These are phyloP conservation scores for Entonaema liquescens DNA, from an alignment of 495 filamentous ascomycete species.

Conservation along the genomic window DNA sequence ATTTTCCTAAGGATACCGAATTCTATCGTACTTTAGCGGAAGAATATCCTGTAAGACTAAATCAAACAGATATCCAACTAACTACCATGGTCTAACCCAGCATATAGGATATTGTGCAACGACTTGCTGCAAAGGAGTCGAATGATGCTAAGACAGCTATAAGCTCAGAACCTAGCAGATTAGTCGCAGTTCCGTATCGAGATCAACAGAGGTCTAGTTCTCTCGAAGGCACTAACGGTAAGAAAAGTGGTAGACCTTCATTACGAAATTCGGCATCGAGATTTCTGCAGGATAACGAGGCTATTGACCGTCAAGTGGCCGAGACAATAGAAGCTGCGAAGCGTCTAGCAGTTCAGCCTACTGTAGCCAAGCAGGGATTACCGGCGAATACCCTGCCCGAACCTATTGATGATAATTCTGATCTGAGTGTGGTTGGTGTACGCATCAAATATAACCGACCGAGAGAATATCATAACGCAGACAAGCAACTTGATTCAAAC, in stretches of 20 bases:
- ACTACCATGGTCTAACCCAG: conserved; percentile 1
- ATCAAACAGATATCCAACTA: neutral
- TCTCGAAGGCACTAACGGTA: conserved; percentile 20
- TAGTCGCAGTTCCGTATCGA: conserved; percentile 34
- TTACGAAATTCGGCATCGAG: conserved; percentile 28
- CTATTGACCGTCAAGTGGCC: neutral
- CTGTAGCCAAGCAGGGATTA: conserved; percentile 4
- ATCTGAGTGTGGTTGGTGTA: conserved; percentile 20
- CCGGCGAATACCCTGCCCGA: conserved; percentile 1
- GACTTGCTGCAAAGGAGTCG: conserved; percentile 24
- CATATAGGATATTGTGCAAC: conserved; percentile 24
- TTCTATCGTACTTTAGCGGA: conserved; percentile 50
- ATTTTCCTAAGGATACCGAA: conserved; percentile 52
- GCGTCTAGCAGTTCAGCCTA: neutral
- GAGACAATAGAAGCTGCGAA: conserved; percentile 15
- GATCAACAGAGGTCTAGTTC: conserved; percentile 33
- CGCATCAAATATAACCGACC: conserved; percentile 1
- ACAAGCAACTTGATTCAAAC: neutral
- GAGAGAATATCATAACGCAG: neutral
- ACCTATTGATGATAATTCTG: neutral
- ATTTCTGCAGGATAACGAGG: conserved; percentile 20
- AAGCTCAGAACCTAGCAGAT: neutral
- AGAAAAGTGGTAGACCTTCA: conserved; percentile 29
- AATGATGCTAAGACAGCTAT: conserved; percentile 11
- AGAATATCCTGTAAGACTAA: conserved; percentile 46